Evolutionary conservation across 225 moss, liverwort and hornwort species (phyloP), one percentile per base, ranked within the genome.

Genomic region (Lunularia cruciata): DNA sequence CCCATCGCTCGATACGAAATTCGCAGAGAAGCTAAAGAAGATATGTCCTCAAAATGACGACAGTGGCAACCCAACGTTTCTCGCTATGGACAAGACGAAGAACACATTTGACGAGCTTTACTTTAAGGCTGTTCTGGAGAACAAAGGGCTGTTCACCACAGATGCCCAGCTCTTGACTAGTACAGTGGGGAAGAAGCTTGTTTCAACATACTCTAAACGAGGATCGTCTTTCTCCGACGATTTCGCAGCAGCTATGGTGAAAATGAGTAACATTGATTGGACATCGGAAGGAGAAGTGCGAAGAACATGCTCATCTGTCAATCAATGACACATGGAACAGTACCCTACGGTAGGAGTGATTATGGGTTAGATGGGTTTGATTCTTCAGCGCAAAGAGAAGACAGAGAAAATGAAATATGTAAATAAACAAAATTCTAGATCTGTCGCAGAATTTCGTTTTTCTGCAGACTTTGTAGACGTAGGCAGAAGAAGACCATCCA

Each of bases 261-360:
- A 25, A 23, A 67, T 67, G 67, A 53, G 67, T n/a, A 67, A 67
- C 49, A 67, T 67, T n/a, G 31, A n/a, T n/a, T 67, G 49, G 49
- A 34, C 32, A n/a, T 35, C 49, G 16, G n/a, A 49, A 33, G 67
- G 51, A 4, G 23, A 67, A 28, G 52, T 52, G 34, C 67, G 67
- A 0, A 51, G 3, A 20, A 15, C 33, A 6, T 67, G 67, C 43
- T 52, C 67, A 34, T 8, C 49, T 6, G 67, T 67, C 3, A 67
- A 67, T 5, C 28, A 33, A 28, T 12, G n/a, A n/a, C n/a, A n/a
- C n/a, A n/a, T n/a, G n/a, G n/a, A n/a, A n/a, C n/a, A n/a, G n/a
- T n/a, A n/a, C n/a, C n/a, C n/a, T n/a, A n/a, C n/a, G n/a, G n/a
- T n/a, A n/a, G n/a, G n/a, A n/a, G n/a, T n/a, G n/a, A n/a, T n/a